Conservation (phyloP, 83 land plant species). For the Picea abies region DNA sequence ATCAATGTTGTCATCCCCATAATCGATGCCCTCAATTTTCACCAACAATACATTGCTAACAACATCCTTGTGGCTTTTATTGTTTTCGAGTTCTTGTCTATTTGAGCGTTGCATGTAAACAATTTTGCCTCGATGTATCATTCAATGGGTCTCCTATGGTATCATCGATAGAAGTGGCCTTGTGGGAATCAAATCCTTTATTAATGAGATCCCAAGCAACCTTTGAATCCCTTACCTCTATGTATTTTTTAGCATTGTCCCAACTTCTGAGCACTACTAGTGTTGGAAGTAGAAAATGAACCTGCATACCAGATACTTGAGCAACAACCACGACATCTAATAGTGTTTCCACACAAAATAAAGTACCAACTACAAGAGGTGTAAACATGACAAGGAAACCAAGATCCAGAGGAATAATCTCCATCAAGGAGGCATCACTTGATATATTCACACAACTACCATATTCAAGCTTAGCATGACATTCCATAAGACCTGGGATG, state of each 20-base stretch:
- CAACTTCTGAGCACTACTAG: constrained; percentile 73
- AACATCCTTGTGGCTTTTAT: too few species aligned
- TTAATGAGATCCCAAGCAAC: constrained; percentile 73
- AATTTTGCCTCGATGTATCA: constrained; percentile 52
- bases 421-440: constrained; percentile 73
- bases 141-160: constrained; percentile 88
- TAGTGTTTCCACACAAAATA: constrained; percentile 77
- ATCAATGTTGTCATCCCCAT: too few species aligned
- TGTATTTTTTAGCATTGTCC: constrained; percentile 92
- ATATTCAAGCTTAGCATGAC: constrained; percentile 72
- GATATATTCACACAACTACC: constrained; percentile 72
- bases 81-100: too few species aligned
- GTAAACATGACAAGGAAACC: constrained; percentile 82
- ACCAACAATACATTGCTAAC: too few species aligned
- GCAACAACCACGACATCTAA: constrained; percentile 77
- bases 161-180: constrained; percentile 87
- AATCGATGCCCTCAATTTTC: too few species aligned
- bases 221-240: constrained; percentile 70
- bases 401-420: constrained; percentile 71
- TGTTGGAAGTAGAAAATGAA: constrained; percentile 90
- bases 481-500: constrained; percentile 79
- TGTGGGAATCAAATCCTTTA: constrained; percentile 84
- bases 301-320: constrained; percentile 84
- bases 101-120: too few species aligned
- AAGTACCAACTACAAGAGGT: constrained; percentile 74